Conservation (phyloP, 1,139 yeast species). For the Yamadazyma atlantica region DNA sequence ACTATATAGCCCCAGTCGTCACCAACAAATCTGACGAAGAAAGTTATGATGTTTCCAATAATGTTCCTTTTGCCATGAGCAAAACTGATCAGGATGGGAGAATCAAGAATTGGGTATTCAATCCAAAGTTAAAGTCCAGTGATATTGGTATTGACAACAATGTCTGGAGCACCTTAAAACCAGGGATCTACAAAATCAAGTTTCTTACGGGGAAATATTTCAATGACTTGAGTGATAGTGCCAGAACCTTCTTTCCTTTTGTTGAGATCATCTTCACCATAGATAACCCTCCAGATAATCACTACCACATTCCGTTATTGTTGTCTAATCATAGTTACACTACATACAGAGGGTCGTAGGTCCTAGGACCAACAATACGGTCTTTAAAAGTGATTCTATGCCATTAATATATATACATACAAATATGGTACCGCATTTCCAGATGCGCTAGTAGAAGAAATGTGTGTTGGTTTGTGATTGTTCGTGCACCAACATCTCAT, state of each 20-base stretch:
- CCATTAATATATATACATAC: conserved; percentile 3
- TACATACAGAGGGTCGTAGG: conserved; percentile 80
- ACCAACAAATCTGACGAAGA: conserved; percentile 24
- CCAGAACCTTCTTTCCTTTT: conserved; percentile 72
- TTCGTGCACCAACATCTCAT: conserved; percentile 58
- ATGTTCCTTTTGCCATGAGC: conserved; percentile 57
- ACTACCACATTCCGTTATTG: conserved; percentile 84
- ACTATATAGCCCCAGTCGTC: conserved; percentile 31
- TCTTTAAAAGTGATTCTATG: background rate
- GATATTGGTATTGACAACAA: conserved; percentile 29
- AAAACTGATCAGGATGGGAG: conserved; percentile 80
- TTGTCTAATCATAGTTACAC: conserved; percentile 83
- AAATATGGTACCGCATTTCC: conserved; percentile 1
- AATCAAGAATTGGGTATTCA: conserved; percentile 61
- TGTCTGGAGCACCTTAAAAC: conserved; percentile 43
- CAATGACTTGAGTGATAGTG: conserved; percentile 23
- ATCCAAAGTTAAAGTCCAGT: conserved; percentile 30
- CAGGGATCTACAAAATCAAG: conserved; percentile 72
- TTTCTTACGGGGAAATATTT: conserved; percentile 75
- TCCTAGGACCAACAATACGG: too few relatives aligned
- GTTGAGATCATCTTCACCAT: conserved; percentile 76
- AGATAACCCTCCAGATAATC: conserved; percentile 65
- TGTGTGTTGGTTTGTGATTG: conserved; percentile 52
- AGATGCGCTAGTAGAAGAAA: conserved; percentile 37
- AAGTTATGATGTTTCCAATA: conserved; percentile 25